phyloP scores from a whole-genome alignment of 192 early-diverging fungal species.

The Umbelopsis vinacea region DNA sequence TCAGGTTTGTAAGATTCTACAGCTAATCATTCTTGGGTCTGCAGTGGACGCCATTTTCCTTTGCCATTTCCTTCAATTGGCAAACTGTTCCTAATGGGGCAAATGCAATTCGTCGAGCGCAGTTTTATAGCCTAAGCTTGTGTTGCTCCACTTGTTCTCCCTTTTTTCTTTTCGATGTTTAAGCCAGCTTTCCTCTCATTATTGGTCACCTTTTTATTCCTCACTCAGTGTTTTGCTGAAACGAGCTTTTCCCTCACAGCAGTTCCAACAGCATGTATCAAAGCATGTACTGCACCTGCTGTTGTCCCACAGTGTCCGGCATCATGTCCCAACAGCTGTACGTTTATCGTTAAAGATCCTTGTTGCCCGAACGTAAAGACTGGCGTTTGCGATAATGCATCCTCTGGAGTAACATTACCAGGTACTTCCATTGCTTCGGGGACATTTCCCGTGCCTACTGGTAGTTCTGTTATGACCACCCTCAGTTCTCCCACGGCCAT shows the following conservation, averaged over 20 bases:
- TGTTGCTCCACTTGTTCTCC: neutral
- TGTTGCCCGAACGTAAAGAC: constrained; percentile 2
- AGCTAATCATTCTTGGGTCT: no score
- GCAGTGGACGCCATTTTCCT: neutral
- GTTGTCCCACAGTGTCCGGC: constrained; percentile 5
- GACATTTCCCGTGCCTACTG: neutral
- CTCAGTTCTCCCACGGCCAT: neutral
- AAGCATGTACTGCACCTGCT: constrained; percentile 1
- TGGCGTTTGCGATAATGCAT: neutral
- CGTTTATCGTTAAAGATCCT: constrained; percentile 1
- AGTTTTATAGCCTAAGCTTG: neutral
- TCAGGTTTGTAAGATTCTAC: no score
- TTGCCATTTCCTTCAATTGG: constrained; percentile 13
- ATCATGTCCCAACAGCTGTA: neutral
- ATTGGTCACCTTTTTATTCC: neutral
- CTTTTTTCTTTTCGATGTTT: neutral
- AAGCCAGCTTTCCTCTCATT: neutral
- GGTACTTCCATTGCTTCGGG: neutral
- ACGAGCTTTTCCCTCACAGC: neutral
- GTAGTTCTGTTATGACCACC: neutral
- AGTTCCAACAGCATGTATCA: neutral
- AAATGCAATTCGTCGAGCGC: neutral
- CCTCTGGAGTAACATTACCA: neutral
- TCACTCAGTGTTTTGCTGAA: neutral
- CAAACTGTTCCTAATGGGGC: constrained; percentile 5